Evolutionary conservation across 1,284 basidiomycete genomes (phyloP), one percentile per base, ranked within the genome.

Genomic region (Ceratobasidium sp.): DNA sequence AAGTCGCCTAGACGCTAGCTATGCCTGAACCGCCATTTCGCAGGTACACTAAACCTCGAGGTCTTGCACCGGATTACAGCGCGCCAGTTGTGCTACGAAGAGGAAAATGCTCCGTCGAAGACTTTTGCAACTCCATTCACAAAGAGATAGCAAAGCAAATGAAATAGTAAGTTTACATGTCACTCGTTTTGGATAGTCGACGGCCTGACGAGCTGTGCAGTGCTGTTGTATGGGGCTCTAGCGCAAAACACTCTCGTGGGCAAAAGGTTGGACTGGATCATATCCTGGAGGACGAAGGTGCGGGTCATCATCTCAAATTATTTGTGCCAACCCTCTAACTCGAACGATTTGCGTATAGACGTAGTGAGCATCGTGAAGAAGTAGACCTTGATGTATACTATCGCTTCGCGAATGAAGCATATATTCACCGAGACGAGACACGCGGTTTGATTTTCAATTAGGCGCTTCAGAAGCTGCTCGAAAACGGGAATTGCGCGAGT

Each of bases 241-340:
- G 95, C 79, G 97, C 96, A 32, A 99, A 99, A 85, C 98, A 99
- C 83, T 88, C 96, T 15, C 88, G 97, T 80, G 98, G 98, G 1
- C 98, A 99, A 85, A 97, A 98, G 83, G 96, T 98, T 40, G 97
- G 98, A 8, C 81, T 96, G 74, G 95, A 97, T 37, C 95, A 97
- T 82, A 84, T 94, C 17, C 83, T 97, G 70, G 95, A 97, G 82
- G 95, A 97, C 81, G 95, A 97, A 86, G 95, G 96, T 83, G 92
- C 77, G 40, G 93, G 17, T 19, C 15, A 44, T 25, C 22, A 3
- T 44, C 7, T 11, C 19, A 34, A 34, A 19, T 19, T 19, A 59
- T 32, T 25, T 29, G 11, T 29, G 51, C 54, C 77, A 85, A 85
- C 46, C n/a, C 49, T 56, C 56, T 15, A 44, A 49, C 19, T 57